Conservation (phyloP, 2,329 filamentous ascomycete genomes). For the Dactylellina drechsleri region DNA sequence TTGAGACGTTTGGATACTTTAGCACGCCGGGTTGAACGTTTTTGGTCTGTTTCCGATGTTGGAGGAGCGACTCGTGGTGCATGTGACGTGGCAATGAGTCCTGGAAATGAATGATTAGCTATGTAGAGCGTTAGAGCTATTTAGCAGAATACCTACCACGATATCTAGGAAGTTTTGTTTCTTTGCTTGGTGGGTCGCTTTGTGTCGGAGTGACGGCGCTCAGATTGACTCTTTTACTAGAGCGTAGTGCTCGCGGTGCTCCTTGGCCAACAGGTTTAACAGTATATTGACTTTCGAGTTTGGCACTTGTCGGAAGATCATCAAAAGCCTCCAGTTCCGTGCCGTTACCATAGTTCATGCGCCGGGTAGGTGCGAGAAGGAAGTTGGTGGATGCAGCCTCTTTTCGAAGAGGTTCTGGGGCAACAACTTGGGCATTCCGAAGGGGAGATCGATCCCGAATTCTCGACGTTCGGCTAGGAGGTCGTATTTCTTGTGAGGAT, state of each 20-base stretch:
- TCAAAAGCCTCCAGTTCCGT: constrained; percentile 93
- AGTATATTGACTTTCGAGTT: constrained; percentile 81
- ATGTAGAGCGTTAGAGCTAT: neutral
- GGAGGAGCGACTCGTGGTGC: constrained; percentile 29
- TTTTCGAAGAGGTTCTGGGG: constrained; percentile 59
- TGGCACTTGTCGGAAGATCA: constrained; percentile 87
- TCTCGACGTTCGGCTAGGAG: constrained; percentile 62
- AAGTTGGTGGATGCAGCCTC: constrained; percentile 72
- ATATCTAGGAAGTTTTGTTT: constrained; percentile 43
- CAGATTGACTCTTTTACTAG: constrained; percentile 69
- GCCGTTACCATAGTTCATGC: constrained; percentile 86
- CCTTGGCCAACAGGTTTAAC: constrained; percentile 79
- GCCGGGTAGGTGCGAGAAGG: constrained; percentile 76
- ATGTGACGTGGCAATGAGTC: constrained; percentile 20
- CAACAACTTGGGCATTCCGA: constrained; percentile 58
- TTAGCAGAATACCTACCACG: constrained; percentile 30
- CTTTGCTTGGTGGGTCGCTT: constrained; percentile 67
- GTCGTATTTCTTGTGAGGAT: constrained; percentile 63
- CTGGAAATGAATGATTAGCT: constrained; percentile 2
- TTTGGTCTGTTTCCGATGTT: constrained; percentile 30
- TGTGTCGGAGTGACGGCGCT: constrained; percentile 72
- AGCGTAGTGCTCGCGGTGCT: constrained; percentile 71
- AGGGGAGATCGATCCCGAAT: constrained; percentile 48
- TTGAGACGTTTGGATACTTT: constrained; percentile 42
- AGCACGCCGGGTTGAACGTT: constrained; percentile 32